Evolutionary conservation across 176 grass and related monocot species (phyloP).

Genomic region (Eleusine indica): DNA sequence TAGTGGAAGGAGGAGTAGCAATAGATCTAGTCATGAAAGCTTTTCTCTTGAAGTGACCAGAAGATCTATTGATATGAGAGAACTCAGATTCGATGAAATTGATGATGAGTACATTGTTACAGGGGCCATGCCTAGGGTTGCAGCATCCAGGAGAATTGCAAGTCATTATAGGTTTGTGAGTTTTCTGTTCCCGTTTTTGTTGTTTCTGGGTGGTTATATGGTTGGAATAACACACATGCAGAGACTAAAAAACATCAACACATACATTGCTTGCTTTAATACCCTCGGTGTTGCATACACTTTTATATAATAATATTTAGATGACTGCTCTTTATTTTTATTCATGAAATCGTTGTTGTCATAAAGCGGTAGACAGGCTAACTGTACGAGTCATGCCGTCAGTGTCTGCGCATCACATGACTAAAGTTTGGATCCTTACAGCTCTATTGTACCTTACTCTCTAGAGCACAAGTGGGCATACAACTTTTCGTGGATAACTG

Average conservation of each 20-base stretch:
- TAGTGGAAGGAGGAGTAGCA: slow-evolving; percentile 54
- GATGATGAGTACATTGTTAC: slow-evolving; percentile 73
- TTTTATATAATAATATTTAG: neutral
- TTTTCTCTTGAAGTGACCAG: slow-evolving; percentile 57
- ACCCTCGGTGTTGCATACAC: neutral
- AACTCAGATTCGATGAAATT: slow-evolving; percentile 76
- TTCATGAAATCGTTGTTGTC: neutral
- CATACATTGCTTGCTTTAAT: neutral
- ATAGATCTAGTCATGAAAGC: slow-evolving; percentile 56
- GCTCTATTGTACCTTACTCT: neutral
- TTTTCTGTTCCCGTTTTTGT: neutral
- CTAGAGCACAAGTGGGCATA: neutral
- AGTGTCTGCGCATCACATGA: neutral
- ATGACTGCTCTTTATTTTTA: neutral
- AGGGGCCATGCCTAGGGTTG: slow-evolving; percentile 49
- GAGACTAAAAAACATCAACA: neutral
- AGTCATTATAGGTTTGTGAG: slow-evolving; percentile 63
- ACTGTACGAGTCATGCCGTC: neutral
- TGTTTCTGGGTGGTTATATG: slow-evolving; percentile 11
- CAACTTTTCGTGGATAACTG: neutral
- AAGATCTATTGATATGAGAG: slow-evolving; percentile 68
- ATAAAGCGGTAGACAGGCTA: neutral
- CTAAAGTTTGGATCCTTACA: neutral
- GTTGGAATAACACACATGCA: neutral
- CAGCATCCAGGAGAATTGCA: slow-evolving; percentile 54